Conservation (phyloP, 1,284 basidiomycete species). For the Microbotryomycetes sp. region DNA sequence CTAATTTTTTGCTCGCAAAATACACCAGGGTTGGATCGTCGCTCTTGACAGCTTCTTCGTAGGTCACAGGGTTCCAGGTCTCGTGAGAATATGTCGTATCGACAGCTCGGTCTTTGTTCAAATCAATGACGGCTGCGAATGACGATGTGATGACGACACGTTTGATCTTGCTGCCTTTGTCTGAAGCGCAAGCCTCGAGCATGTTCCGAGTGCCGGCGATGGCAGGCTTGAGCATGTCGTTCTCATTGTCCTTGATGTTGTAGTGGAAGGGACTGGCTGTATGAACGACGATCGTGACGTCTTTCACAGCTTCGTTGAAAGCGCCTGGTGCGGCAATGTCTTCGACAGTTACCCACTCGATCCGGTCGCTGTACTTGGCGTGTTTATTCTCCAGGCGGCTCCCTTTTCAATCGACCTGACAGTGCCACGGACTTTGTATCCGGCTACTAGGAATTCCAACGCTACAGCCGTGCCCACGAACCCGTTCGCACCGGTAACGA, state of each 20-base stretch:
- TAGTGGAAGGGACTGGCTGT: slow-evolving; percentile 18
- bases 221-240: slow-evolving; percentile 56
- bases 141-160: slow-evolving; percentile 64
- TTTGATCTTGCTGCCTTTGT: slow-evolving; percentile 50
- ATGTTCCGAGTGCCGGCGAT: slow-evolving; percentile 56
- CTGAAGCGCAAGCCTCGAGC: slow-evolving; percentile 51
- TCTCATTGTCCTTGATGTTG: slow-evolving; percentile 36
- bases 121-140: slow-evolving; percentile 48
- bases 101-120: slow-evolving; percentile 32
- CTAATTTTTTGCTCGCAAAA: slow-evolving; percentile 36
- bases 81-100: slow-evolving; percentile 34
- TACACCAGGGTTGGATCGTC: slow-evolving; percentile 58
- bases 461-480: not conserved
- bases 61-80: slow-evolving; percentile 61
- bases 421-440: slow-evolving; percentile 12
- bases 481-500: too few species aligned
- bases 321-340: slow-evolving; percentile 21
- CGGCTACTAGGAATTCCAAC: not conserved
- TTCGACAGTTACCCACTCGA: slow-evolving; percentile 19
- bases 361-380: not conserved
- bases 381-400: slow-evolving; percentile 9
- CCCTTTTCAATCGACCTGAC: slow-evolving; percentile 19
- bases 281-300: slow-evolving; percentile 18
- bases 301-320: slow-evolving; percentile 22
- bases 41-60: slow-evolving; percentile 51